Evolutionary conservation across 306 rosid genomes (phyloP).

Genomic region (Casuarina equisetifolia): DNA sequence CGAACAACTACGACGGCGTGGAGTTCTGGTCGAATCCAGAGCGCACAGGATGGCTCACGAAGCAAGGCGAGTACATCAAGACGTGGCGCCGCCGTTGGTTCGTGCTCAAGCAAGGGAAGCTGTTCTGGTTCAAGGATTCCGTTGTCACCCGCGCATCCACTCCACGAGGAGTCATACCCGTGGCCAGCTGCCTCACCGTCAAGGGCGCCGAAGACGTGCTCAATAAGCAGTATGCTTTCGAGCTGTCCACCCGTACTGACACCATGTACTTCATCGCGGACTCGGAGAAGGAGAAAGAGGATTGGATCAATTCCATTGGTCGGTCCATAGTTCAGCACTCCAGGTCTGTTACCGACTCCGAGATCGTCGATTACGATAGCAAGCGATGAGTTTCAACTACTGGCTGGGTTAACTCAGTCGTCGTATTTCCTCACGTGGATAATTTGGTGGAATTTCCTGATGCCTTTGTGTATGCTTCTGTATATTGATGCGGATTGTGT

Average conservation of each 20-base stretch:
- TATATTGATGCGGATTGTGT: not conserved
- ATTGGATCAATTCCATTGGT: slow-evolving; percentile 52
- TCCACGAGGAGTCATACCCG: slow-evolving; percentile 37
- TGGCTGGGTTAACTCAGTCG: slow-evolving; percentile 11
- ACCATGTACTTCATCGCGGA: slow-evolving; percentile 47
- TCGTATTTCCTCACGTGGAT: slow-evolving; percentile 14
- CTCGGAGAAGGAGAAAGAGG: slow-evolving; percentile 43
- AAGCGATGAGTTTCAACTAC: slow-evolving; percentile 11
- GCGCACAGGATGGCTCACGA: slow-evolving; percentile 35
- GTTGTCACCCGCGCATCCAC: slow-evolving; percentile 19
- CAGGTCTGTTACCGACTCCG: slow-evolving; percentile 51
- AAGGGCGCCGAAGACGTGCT: slow-evolving; percentile 41
- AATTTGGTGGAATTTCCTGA: not conserved
- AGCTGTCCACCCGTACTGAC: slow-evolving; percentile 37
- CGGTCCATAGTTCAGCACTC: slow-evolving; percentile 55
- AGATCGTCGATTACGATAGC: slow-evolving; percentile 48
- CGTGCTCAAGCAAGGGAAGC: slow-evolving; percentile 44
- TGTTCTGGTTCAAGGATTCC: slow-evolving; percentile 39
- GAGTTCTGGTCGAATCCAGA: slow-evolving; percentile 39
- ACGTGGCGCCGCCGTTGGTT: slow-evolving; percentile 48
- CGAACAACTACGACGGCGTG: slow-evolving; percentile 32
- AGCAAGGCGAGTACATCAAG: slow-evolving; percentile 44
- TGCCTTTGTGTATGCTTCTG: not conserved
- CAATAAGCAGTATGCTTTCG: slow-evolving; percentile 39
- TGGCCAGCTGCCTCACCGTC: slow-evolving; percentile 35